Percentiles rank a stretch among this genome's conserved stretches.
Conservation (phyloP, 169 alveolate genomes). For the Theileria parva region DNA sequence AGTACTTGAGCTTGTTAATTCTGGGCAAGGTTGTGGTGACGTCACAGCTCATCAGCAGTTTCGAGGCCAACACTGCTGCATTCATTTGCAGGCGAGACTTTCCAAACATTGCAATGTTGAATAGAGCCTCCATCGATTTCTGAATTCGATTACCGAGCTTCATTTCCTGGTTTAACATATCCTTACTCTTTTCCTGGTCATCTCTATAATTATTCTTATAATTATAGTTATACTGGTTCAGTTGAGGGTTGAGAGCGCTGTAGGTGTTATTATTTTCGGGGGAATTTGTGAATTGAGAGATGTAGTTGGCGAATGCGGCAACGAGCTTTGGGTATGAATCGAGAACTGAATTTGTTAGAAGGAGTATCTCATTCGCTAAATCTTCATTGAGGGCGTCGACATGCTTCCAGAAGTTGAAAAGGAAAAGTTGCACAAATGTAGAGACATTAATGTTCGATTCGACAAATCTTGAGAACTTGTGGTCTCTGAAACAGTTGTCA, state of each 20-base stretch:
- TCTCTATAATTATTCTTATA: no score
- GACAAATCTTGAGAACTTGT: slow-evolving; percentile 63
- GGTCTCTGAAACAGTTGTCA: slow-evolving; percentile 69
- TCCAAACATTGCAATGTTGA: slow-evolving; percentile 50
- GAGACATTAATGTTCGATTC: slow-evolving; percentile 71
- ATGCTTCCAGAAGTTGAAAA: slow-evolving; percentile 69
- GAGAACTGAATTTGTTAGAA: slow-evolving; percentile 29
- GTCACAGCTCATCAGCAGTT: slow-evolving; percentile 29
- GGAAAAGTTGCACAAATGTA: slow-evolving; percentile 69
- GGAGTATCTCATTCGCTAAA: slow-evolving; percentile 40
- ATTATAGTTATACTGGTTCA: no score
- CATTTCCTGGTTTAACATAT: neutral
- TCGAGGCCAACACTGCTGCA: slow-evolving; percentile 43
- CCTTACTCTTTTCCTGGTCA: neutral
- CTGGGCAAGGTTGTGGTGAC: slow-evolving; percentile 33
- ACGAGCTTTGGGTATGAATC: slow-evolving; percentile 31
- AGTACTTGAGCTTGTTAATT: slow-evolving; percentile 12
- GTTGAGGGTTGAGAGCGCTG: no score
- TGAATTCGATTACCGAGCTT: slow-evolving; percentile 20
- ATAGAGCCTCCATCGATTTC: slow-evolving; percentile 47
- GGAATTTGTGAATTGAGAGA: neutral
- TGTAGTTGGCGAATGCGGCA: neutral
- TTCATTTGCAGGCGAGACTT: slow-evolving; percentile 46
- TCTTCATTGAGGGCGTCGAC: slow-evolving; percentile 70
- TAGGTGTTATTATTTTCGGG: no score